Evolutionary conservation across 2,329 filamentous ascomycete genomes (phyloP), one percentile per base, ranked within the genome.

Genomic region (Verticillium klebahnii): DNA sequence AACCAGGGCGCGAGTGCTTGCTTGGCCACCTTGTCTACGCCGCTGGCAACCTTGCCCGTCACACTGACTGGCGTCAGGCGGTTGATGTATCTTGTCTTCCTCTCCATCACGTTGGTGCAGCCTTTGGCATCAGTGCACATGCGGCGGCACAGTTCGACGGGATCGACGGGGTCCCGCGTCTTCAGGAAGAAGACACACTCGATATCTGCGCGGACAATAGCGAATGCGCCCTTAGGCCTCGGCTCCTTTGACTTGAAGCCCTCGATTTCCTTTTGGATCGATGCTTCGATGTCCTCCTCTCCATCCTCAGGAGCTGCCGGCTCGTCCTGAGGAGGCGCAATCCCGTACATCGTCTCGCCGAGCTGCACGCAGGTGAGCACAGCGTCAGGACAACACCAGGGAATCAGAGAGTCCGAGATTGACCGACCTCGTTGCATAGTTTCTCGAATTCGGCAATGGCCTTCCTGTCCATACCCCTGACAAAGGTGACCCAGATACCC

Each of bases 401-500:
- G 45, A 19, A 11, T 57, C 5, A 32, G 25, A 31, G 25, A 58
- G n/a, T 32, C 40, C 9, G 60, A 32, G 54, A 52, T 39, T 23
- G 9, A 15, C 34, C 14, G n/a, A 90, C 88, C 77, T 89, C 82
- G 54, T 88, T 81, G 69, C 92, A 89, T 25, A 93, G 76, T 62
- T 83, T 75, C 62, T 80, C 81, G 65, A 93, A 80, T 71, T 94
- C 91, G 58, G 81, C 78, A 2, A 89, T 82, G 15, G 90, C 89
- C 73, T 87, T 89, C 52, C 80, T 80, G 74, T 91, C 89, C 77
- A 90, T 89, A 66, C 85, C 85, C 70, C 89, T 84, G 59, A 89
- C 86, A 71, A 89, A 93, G 0, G 90, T 93, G 32, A 89, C 88
- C 89, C 90, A 94, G 62, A 94, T 87, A 5, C 91, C 91, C 59